These are phyloP conservation scores for Wickerhamomyces chaumierensis DNA, from an alignment of 805 yeast genomes.

Conservation along the genomic window DNA sequence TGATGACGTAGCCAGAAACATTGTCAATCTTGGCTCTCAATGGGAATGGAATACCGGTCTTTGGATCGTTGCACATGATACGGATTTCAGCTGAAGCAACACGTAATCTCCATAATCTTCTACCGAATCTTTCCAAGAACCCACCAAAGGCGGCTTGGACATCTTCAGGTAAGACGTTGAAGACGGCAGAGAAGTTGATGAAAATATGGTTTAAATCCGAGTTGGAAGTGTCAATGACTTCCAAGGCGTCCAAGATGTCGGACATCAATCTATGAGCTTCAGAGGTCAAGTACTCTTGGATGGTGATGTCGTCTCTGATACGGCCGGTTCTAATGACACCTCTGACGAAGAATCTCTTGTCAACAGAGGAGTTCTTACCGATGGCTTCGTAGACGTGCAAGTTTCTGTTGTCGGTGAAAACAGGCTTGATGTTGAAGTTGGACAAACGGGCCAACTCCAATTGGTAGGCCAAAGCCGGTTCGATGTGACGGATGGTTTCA, in stretches of 20 bases:
- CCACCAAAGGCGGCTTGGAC: constrained; percentile 97
- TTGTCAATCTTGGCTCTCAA: constrained; percentile 93
- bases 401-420: constrained; percentile 92
- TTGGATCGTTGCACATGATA: constrained; percentile 86
- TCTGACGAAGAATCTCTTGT: constrained; percentile 92
- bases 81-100: constrained; percentile 97
- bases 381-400: constrained; percentile 95
- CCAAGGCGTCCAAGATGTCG: constrained; percentile 89
- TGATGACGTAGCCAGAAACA: constrained; percentile 94
- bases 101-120: constrained; percentile 92
- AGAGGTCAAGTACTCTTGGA: constrained; percentile 87
- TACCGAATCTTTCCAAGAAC: constrained; percentile 93
- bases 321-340: constrained; percentile 96
- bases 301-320: constrained; percentile 84
- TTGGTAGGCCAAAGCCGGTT: constrained; percentile 97
- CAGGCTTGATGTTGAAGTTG: constrained; percentile 89
- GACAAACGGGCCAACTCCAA: constrained; percentile 89
- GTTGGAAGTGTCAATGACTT: constrained; percentile 86
- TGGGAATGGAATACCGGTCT: constrained; percentile 85
- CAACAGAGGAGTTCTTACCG: constrained; percentile 87
- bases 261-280: constrained; percentile 95
- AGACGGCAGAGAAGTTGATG: constrained; percentile 92
- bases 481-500: constrained; percentile 91
- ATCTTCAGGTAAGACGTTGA: constrained; percentile 88
- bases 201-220: constrained; percentile 95